Percentiles rank a stretch among this genome's conserved stretches.
Conservation (phyloP, 768 basidiomycete species). For the Boletus tomentosulus region DNA sequence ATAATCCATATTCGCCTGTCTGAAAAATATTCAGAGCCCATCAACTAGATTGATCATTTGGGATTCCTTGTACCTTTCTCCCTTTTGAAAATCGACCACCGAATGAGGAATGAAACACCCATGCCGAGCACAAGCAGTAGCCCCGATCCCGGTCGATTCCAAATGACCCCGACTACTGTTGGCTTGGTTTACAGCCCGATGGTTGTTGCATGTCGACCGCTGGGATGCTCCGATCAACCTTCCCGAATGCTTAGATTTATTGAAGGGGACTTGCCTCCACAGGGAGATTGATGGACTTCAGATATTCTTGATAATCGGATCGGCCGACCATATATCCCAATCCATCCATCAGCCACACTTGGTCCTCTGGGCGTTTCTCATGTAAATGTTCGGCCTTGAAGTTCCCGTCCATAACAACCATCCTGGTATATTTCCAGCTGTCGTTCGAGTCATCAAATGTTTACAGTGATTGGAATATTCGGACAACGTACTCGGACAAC, state of each 20-base stretch:
- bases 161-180: background rate
- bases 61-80: background rate
- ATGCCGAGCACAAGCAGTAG: background rate
- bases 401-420: background rate
- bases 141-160: background rate
- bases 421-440: background rate
- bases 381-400: background rate
- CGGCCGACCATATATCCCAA: background rate
- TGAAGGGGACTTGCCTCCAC: background rate
- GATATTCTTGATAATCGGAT: background rate
- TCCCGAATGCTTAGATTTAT: no score
- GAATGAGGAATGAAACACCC: conserved; percentile 1
- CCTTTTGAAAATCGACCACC: conserved; percentile 5
- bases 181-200: background rate
- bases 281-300: background rate
- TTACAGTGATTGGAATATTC: no score
- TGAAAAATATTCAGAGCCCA: no score
- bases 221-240: background rate
- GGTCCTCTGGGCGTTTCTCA: background rate
- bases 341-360: background rate
- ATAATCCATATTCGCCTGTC: no score
- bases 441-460: no score
- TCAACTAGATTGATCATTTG: no score
- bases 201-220: background rate
- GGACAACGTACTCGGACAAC: no score